phyloP scores from a whole-genome alignment of 805 yeast genomes.

The Ogataea nakhonphanomensis region DNA sequence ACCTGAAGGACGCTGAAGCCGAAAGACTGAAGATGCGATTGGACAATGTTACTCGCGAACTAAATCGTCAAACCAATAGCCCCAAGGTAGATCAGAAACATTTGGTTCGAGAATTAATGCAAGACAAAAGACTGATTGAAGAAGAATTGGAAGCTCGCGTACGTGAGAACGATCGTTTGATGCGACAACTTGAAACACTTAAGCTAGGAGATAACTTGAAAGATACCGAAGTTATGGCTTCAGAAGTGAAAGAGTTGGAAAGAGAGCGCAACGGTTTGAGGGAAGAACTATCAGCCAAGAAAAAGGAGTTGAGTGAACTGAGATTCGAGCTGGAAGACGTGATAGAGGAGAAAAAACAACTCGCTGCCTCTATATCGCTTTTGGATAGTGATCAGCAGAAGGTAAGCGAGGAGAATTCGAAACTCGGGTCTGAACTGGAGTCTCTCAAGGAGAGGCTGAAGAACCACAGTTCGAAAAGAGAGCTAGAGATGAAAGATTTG shows the following conservation, averaged over 20 bases:
- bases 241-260: constrained; percentile 11
- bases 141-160: constrained; percentile 35
- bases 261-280: constrained; percentile 13
- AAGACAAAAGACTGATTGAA: constrained; percentile 37
- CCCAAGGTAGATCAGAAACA: constrained; percentile 25
- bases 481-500: constrained; percentile 15
- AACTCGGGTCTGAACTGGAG: constrained; percentile 21
- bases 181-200: constrained; percentile 32
- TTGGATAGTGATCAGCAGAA: constrained; percentile 23
- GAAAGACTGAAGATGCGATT: constrained; percentile 29
- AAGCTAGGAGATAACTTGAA: constrained; percentile 1
- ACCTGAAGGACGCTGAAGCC: constrained; percentile 37
- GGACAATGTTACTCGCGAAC: constrained; percentile 19
- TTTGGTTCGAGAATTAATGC: constrained; percentile 36
- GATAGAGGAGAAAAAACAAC: constrained; percentile 14
- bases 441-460: constrained; percentile 12
- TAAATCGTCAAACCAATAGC: constrained; percentile 32
- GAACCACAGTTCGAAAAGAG: constrained; percentile 3
- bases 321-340: constrained; percentile 17
- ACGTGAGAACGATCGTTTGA: constrained; percentile 37
- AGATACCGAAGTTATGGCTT: background rate
- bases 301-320: constrained; percentile 15
- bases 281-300: constrained; percentile 13
- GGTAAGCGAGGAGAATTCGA: constrained; percentile 17
- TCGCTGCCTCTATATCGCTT: constrained; percentile 16